phyloP scores from a whole-genome alignment of 1,284 basidiomycete species.

The Neolentinus lepideus region DNA sequence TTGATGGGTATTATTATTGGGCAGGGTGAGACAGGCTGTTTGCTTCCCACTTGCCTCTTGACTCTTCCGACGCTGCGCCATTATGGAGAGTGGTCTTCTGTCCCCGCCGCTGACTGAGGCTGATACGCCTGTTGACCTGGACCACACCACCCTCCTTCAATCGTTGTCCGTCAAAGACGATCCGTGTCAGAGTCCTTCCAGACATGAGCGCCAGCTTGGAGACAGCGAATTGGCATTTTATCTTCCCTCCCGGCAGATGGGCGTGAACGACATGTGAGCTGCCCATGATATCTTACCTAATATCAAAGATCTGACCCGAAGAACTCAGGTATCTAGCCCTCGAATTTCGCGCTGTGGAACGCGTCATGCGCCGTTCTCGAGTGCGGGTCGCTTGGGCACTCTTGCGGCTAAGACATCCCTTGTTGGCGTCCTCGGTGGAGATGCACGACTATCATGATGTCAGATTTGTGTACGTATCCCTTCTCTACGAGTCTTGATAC shows the following conservation, averaged over 20 bases:
- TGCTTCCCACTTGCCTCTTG: background rate
- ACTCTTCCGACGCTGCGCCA: background rate
- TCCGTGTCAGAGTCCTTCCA: background rate
- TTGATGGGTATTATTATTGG: background rate
- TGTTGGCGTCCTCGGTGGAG: slow-evolving; percentile 52
- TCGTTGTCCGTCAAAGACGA: background rate
- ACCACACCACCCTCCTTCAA: background rate
- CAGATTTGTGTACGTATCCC: slow-evolving; percentile 46
- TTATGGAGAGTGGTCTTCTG: background rate
- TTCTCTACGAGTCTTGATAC: slow-evolving; percentile 4
- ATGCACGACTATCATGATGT: slow-evolving; percentile 61
- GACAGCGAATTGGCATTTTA: slow-evolving; percentile 68
- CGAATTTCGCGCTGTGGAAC: slow-evolving; percentile 43
- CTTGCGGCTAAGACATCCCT: slow-evolving; percentile 56
- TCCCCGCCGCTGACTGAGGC: background rate
- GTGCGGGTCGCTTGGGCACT: slow-evolving; percentile 63
- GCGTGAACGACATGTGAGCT: slow-evolving; percentile 78
- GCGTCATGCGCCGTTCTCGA: slow-evolving; percentile 35
- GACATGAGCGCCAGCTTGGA: slow-evolving; percentile 41
- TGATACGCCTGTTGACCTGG: background rate
- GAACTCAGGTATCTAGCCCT: slow-evolving; percentile 61
- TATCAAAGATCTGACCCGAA: background rate
- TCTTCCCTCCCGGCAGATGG: slow-evolving; percentile 61
- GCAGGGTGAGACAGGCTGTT: background rate
- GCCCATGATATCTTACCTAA: background rate